Conservation (phyloP, 805 yeast species). For the Sungouiozyma intestinalis region DNA sequence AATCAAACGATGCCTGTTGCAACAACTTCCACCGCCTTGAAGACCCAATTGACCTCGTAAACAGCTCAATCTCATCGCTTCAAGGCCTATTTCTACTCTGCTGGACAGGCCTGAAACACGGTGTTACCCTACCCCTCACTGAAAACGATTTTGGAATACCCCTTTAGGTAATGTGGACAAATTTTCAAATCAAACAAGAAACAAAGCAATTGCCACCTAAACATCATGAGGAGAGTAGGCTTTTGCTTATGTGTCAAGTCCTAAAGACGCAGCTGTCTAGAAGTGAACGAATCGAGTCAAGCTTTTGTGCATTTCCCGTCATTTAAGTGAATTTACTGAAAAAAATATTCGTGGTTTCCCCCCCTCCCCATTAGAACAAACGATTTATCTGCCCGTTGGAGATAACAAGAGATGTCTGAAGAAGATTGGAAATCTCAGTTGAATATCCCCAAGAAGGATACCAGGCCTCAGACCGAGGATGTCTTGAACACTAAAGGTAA, state of each 20-base stretch:
- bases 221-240: neutral
- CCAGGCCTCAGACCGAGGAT: constrained; percentile 96
- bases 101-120: too few species aligned
- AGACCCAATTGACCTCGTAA: too few species aligned
- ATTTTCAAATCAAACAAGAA: too few species aligned
- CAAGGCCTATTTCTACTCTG: too few species aligned
- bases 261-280: too few species aligned
- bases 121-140: neutral
- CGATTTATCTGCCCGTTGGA: neutral
- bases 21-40: too few species aligned
- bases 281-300: too few species aligned
- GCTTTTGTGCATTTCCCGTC: neutral
- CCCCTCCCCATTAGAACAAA: neutral
- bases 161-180: neutral
- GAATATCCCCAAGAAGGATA: constrained; percentile 72
- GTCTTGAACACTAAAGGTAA: constrained; percentile 85
- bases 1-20: too few species aligned
- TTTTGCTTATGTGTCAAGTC: too few species aligned
- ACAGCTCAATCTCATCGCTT: too few species aligned
- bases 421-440: constrained; percentile 64
- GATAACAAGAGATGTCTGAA: constrained; percentile 1
- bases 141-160: neutral
- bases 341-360: neutral
- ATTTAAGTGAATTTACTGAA: neutral
- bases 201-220: neutral